These are phyloP conservation scores for Vitis hybrid DNA, from an alignment of 177 flowering plant genomes.

Conservation along the genomic window DNA sequence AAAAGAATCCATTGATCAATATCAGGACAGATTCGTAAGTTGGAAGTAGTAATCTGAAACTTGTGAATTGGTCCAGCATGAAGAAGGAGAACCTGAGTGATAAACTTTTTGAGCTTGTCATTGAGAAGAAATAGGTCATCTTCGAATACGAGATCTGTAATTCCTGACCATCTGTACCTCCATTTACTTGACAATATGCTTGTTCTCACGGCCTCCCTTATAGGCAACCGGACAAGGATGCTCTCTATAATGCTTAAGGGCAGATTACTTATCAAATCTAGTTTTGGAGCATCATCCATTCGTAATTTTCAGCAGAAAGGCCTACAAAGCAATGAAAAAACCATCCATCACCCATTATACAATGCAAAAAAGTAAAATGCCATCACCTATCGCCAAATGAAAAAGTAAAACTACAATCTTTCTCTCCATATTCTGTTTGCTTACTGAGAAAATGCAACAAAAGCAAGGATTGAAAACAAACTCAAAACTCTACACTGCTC, in stretches of 20 bases:
- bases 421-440: too few species aligned
- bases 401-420: too few species aligned
- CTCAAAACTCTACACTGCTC: too few species aligned
- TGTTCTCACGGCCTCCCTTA: conserved; percentile 73
- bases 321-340: not conserved
- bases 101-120: conserved; percentile 35
- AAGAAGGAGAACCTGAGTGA: conserved; percentile 57
- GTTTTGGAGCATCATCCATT: conserved; percentile 24
- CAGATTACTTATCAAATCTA: conserved; percentile 55
- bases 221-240: conserved; percentile 57
- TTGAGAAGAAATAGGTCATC: conserved; percentile 31
- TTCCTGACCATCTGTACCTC: conserved; percentile 71
- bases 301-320: not conserved
- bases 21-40: conserved; percentile 46
- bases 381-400: not conserved
- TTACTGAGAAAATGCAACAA: too few species aligned
- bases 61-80: conserved; percentile 75
- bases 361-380: not conserved
- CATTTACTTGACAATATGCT: conserved; percentile 67
- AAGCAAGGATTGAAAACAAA: too few species aligned
- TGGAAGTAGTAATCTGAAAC: conserved; percentile 46
- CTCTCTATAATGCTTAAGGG: conserved; percentile 65
- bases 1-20: conserved; percentile 77
- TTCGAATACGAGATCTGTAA: conserved; percentile 60
- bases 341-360: not conserved